phyloP scores from a whole-genome alignment of 495 filamentous ascomycete species.

The Lophiotrema nucula region DNA sequence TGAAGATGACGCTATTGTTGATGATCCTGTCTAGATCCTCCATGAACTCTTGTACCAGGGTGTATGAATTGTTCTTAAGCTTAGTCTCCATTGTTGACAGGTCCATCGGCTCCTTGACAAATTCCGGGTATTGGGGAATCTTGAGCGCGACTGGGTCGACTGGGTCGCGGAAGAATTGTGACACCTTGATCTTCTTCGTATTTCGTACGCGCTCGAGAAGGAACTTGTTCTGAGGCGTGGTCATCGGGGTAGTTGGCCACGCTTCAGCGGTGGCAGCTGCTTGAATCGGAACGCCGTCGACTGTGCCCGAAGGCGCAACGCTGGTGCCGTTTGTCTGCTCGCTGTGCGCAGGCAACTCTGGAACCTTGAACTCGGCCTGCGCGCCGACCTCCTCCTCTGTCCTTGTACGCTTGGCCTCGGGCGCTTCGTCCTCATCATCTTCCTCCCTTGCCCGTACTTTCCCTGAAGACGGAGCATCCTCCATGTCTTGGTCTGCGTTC shows the following conservation, averaged over 20 bases:
- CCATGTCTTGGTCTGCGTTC: conserved; percentile 30
- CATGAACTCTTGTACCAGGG: conserved; percentile 60
- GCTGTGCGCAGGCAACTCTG: conserved; percentile 28
- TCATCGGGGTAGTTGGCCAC: conserved; percentile 45
- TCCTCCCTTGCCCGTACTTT: conserved; percentile 29
- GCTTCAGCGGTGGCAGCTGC: conserved; percentile 17
- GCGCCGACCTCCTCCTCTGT: conserved; percentile 21
- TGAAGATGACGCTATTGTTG: conserved; percentile 74
- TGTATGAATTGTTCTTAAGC: conserved; percentile 67
- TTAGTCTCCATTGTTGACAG: conserved; percentile 77
- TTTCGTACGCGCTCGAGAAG: conserved; percentile 59
- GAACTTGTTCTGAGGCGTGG: conserved; percentile 57
- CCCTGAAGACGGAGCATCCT: conserved; percentile 24
- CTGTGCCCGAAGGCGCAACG: background rate
- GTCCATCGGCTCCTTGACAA: conserved; percentile 79
- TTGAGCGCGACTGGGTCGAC: conserved; percentile 68
- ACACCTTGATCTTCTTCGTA: conserved; percentile 76
- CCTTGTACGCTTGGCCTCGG: conserved; percentile 34
- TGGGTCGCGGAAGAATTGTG: conserved; percentile 68
- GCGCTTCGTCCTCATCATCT: conserved; percentile 25
- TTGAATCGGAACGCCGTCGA: conserved; percentile 25
- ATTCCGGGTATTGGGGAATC: conserved; percentile 67
- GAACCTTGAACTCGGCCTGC: conserved; percentile 33
- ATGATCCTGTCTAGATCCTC: conserved; percentile 73
- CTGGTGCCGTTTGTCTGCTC: conserved; percentile 17